Percentiles rank a stretch among this genome's conserved stretches.
phyloP scores from a whole-genome alignment of 768 basidiomycete species.

The Trametes maxima region DNA sequence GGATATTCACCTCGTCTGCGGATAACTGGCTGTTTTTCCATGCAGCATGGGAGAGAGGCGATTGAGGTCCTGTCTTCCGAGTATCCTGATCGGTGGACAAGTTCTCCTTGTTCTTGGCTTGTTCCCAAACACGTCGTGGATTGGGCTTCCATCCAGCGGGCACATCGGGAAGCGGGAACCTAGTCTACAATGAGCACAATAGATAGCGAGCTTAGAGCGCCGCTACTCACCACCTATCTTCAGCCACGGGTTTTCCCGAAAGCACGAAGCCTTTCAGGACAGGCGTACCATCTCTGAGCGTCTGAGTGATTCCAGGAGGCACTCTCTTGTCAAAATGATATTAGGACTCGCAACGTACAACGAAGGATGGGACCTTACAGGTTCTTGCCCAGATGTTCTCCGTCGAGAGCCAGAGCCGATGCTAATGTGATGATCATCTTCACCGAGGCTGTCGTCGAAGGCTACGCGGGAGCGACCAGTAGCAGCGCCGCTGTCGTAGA shows the following conservation, averaged over 20 bases:
- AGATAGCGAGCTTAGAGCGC: constrained; percentile 14
- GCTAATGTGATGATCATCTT: constrained; percentile 59
- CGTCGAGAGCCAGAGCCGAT: constrained; percentile 38
- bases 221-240: constrained; percentile 62
- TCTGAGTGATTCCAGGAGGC: constrained; percentile 31
- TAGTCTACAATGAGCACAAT: constrained; percentile 36
- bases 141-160: constrained; percentile 86
- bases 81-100: constrained; percentile 36
- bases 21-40: constrained; percentile 61
- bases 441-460: constrained; percentile 64
- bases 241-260: constrained; percentile 63
- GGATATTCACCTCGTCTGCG: constrained; percentile 66
- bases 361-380: constrained; percentile 1
- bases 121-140: constrained; percentile 76
- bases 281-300: constrained; percentile 75
- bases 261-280: constrained; percentile 78
- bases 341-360: background rate
- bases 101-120: constrained; percentile 41
- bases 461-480: constrained; percentile 53
- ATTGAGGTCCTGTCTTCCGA: constrained; percentile 40
- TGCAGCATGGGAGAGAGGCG: constrained; percentile 42
- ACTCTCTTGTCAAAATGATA: constrained; percentile 18
- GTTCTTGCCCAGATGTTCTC: constrained; percentile 2
- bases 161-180: constrained; percentile 84
- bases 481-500: constrained; percentile 59